These are phyloP conservation scores for Colletotrichum euphorbiae DNA, from an alignment of 2,329 filamentous ascomycete genomes.

Conservation along the genomic window DNA sequence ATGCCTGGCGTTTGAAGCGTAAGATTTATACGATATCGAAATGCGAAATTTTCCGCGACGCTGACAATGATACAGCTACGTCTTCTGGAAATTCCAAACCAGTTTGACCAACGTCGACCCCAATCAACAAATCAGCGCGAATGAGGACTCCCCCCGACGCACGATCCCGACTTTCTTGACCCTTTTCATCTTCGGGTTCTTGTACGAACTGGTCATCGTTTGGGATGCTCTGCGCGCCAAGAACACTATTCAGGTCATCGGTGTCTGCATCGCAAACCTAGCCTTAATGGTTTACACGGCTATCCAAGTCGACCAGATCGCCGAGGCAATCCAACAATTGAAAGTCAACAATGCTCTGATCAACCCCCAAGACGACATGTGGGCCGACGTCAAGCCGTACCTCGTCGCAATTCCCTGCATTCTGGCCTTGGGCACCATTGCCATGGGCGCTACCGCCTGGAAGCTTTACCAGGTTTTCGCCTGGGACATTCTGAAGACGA, in stretches of 20 bases:
- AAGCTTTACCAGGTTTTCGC: conserved; percentile 99
- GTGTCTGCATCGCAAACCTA: conserved; percentile 91
- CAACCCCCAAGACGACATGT: conserved; percentile 62
- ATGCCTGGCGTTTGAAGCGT: conserved; percentile 89
- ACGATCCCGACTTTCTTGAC: conserved; percentile 96
- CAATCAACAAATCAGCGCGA: conserved; percentile 48
- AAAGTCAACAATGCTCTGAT: conserved; percentile 49
- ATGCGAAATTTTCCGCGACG: neutral
- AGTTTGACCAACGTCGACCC: conserved; percentile 55
- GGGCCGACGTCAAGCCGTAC: conserved; percentile 77
- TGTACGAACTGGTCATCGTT: conserved; percentile 90
- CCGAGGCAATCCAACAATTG: conserved; percentile 74
- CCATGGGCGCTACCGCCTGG: conserved; percentile 85
- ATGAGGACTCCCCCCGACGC: conserved; percentile 66
- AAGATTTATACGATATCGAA: conserved; percentile 52
- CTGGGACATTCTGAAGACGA: conserved; percentile 99
- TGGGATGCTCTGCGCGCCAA: conserved; percentile 95
- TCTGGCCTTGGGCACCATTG: conserved; percentile 78
- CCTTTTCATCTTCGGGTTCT: conserved; percentile 95
- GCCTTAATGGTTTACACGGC: conserved; percentile 92
- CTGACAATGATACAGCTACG: conserved; percentile 70
- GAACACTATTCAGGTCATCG: conserved; percentile 99
- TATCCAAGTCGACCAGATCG: conserved; percentile 92
- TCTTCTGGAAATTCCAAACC: conserved; percentile 87
- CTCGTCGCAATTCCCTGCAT: conserved; percentile 88